Evolutionary conservation across 371 early-diverging fungal genomes (phyloP), one percentile per base, ranked within the genome.

Genomic region (Mortierella sp.): DNA sequence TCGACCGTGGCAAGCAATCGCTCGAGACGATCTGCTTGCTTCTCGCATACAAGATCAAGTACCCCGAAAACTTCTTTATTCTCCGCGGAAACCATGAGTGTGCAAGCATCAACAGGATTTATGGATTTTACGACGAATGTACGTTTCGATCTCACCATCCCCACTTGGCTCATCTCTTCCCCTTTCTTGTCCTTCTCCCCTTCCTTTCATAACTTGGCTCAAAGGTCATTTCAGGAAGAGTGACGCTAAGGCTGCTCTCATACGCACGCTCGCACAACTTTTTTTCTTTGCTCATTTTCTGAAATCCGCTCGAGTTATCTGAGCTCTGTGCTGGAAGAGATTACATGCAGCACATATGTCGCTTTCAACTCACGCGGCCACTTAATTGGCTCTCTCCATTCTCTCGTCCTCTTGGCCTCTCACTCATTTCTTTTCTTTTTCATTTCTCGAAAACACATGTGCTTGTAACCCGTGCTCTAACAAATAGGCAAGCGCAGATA

Each of bases 121-220:
- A 99, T 80, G 99, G 99, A 7, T 99, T 99, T 83, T 99, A 97
- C 77, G 99, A 99, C 77, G 99, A 99, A 89, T 99, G 99, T 90
- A 90, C 83, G 86, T 73, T 23, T 53, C 57, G 23, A 23, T 53
- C 53, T 19, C 23, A 9, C 21, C 21, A 21, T 9, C 9, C 50
- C 14, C 59, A 30, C 47, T 29, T 53, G 23, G 50, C 50, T 50
- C 50, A n/a, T 4, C 14, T 50, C 50, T n/a, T 50, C 50, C 16
- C 53, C 19, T 53, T 23, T 51, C 51, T 51, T 46, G 9, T 46
- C 46, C 21, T 14, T 50, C 37, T 48, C 19, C 37, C 37, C 37
- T 37, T 21, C 1, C 29, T 72, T 23, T 51, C 50, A 15, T 51
- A 50, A 11, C 16, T 46, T 37, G 37, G 37, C 37, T 37, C 37